phyloP scores from a whole-genome alignment of 164 flowering plant species.

The Piper longum region DNA sequence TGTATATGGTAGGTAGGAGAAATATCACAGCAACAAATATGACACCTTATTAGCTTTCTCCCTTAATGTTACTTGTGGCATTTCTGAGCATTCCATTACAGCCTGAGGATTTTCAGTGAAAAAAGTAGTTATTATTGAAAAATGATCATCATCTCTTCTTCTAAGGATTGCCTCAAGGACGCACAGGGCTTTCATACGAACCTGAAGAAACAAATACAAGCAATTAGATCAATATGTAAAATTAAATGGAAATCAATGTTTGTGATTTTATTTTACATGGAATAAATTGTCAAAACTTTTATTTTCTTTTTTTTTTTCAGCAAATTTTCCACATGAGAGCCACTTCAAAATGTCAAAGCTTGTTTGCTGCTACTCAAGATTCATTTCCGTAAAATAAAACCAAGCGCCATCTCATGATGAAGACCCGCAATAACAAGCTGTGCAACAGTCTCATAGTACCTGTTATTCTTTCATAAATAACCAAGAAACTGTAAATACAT shows the following conservation, averaged over 20 bases:
- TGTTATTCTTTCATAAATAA: too few relatives aligned
- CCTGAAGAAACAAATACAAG: constrained; percentile 25
- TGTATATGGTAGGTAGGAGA: too few relatives aligned
- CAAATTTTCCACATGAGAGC: too few relatives aligned
- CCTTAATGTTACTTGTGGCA: constrained; percentile 84
- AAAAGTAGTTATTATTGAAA: constrained; percentile 47
- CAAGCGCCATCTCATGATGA: too few relatives aligned
- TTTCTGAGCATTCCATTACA: constrained; percentile 63
- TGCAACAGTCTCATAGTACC: too few relatives aligned
- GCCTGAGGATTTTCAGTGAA: constrained; percentile 59
- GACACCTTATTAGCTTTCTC: constrained; percentile 77
- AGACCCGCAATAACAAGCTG: too few relatives aligned
- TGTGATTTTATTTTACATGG: not conserved
- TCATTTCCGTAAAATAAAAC: too few relatives aligned
- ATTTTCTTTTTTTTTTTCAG: too few relatives aligned
- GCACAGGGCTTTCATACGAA: constrained; percentile 83
- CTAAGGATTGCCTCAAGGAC: constrained; percentile 86
- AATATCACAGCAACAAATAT: not conserved
- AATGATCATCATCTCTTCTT: constrained; percentile 57
- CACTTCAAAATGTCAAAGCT: too few relatives aligned
- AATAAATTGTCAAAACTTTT: not conserved
- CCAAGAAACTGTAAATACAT: too few relatives aligned
- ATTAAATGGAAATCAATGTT: not conserved
- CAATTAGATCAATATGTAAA: not conserved
- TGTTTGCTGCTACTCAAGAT: too few relatives aligned